These are phyloP conservation scores for Elaeis guineensis DNA, from an alignment of 176 grass and related monocot genomes.

Conservation along the genomic window DNA sequence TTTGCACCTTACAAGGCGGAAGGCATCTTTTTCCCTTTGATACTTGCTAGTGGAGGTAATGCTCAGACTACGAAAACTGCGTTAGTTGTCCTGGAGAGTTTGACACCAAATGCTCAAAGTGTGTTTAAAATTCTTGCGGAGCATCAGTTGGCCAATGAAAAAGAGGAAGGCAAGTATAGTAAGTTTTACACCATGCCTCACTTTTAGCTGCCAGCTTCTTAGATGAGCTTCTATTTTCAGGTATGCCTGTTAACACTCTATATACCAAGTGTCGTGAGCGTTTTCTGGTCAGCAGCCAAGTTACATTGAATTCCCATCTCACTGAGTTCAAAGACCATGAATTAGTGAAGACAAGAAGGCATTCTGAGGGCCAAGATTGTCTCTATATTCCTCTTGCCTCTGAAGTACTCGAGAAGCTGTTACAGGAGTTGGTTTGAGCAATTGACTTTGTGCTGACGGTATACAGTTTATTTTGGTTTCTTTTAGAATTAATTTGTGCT, in stretches of 20 bases:
- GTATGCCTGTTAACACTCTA: slow-evolving; percentile 65
- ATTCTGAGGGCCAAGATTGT: slow-evolving; percentile 89
- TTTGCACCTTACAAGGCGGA: slow-evolving; percentile 81
- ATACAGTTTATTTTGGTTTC: too few species aligned
- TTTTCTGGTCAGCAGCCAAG: slow-evolving; percentile 88
- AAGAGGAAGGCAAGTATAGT: slow-evolving; percentile 69
- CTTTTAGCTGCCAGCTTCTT: neutral
- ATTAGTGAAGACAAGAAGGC: slow-evolving; percentile 71
- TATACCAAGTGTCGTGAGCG: slow-evolving; percentile 88
- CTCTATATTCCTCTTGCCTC: slow-evolving; percentile 69
- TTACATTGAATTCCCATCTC: slow-evolving; percentile 82
- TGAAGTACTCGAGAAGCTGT: slow-evolving; percentile 61
- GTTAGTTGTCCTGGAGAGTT: slow-evolving; percentile 72
- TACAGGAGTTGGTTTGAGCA: slow-evolving; percentile 54
- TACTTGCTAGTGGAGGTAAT: slow-evolving; percentile 64
- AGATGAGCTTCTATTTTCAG: slow-evolving; percentile 36
- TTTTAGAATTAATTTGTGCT: too few species aligned
- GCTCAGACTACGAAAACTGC: slow-evolving; percentile 87
- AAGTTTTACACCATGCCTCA: neutral
- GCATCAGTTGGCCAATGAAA: slow-evolving; percentile 73
- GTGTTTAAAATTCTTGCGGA: slow-evolving; percentile 91
- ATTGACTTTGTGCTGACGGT: too few species aligned
- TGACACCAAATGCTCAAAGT: slow-evolving; percentile 94
- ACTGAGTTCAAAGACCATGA: slow-evolving; percentile 97
- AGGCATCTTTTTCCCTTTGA: slow-evolving; percentile 70